These are phyloP conservation scores for Cordyceps fumosorosea DNA, from an alignment of 2,329 filamentous ascomycete genomes.

Conservation along the genomic window DNA sequence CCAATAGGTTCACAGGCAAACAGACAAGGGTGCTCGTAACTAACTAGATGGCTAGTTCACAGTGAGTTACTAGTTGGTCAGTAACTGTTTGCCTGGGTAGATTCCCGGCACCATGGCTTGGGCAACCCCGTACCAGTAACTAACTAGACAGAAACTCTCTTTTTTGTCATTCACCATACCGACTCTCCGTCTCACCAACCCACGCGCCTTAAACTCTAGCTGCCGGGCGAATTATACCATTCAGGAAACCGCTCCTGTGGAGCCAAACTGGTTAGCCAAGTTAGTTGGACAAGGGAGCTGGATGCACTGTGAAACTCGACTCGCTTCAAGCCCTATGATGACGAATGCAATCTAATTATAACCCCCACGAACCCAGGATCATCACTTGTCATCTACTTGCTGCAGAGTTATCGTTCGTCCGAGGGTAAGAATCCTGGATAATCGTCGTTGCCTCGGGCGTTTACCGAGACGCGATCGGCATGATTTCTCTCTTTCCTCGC, in stretches of 20 bases:
- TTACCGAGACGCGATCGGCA: neutral
- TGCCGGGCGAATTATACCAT: neutral
- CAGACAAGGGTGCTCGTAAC: too few species aligned
- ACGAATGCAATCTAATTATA: neutral
- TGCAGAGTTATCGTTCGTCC: too few species aligned
- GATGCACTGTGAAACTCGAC: too few species aligned
- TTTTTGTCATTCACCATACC: neutral
- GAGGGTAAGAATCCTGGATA: neutral
- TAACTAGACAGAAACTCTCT: neutral
- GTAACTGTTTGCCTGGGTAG: neutral
- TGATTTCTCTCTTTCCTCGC: neutral
- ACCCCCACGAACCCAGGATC: neutral
- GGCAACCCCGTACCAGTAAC: too few species aligned
- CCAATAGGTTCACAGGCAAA: neutral
- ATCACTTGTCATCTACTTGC: neutral
- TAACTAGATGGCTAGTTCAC: too few species aligned
- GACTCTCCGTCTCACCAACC: neutral
- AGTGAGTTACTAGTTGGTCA: too few species aligned
- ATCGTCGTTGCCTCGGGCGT: neutral
- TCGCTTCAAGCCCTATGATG: neutral
- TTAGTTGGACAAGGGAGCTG: too few species aligned
- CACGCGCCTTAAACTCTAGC: neutral
- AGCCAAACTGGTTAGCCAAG: neutral
- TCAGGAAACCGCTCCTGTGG: conserved; percentile 4
- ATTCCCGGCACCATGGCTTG: neutral